Base-by-base conservation (phyloP, 2,329 filamentous ascomycete genomes). In the Pseudogymnoascus sp. region DNA sequence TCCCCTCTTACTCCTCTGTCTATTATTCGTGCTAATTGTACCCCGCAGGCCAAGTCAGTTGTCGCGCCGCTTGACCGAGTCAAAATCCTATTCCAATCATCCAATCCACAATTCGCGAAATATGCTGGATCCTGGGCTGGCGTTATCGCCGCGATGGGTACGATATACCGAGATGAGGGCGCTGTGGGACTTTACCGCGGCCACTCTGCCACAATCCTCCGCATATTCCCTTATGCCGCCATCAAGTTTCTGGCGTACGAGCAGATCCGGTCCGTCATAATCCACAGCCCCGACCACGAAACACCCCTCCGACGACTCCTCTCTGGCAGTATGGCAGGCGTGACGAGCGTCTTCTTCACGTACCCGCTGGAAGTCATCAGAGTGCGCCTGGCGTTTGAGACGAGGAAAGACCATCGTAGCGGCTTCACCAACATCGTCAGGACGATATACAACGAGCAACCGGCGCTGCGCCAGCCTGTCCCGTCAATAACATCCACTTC, bases 231-330 rank as follows among this genome's bases (percentile, higher is more conserved):
- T 5, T 99, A 99, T 75, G 95, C 93, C 14, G 93, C 90, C 53
- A 96, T 98, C 77, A 99, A 99, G 73, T 99, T 99, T 72, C 84
- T 99, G 43, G 93, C 93, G 53, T 99, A 99, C 78, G 95, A 99
- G 75, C 95, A 99, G 76, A 91, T 97, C 67, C 90, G 95, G 65
- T 85, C 89, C 11, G 71, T 87, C 12, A 72, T 98, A 33, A 98
- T 99, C 65, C 84, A 84, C 1, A 79, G 77, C 38, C 84, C 81
- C 61, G 79, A 87, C 5, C 82, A 96, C 64, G 95, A 99, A 74
- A 98, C 93, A 0, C 84, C 89, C 1, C 75, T 89, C 28, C 85
- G 95, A 60, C 85, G 95, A 10, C 84, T 95, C 59, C 70, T 89
- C 24, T 88, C 87, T 64, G 91, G 91, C 56, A 87, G 87, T 64